These are phyloP conservation scores for Dendrostoma leiphaemia DNA, from an alignment of 2,329 filamentous ascomycete species.

Conservation along the genomic window DNA sequence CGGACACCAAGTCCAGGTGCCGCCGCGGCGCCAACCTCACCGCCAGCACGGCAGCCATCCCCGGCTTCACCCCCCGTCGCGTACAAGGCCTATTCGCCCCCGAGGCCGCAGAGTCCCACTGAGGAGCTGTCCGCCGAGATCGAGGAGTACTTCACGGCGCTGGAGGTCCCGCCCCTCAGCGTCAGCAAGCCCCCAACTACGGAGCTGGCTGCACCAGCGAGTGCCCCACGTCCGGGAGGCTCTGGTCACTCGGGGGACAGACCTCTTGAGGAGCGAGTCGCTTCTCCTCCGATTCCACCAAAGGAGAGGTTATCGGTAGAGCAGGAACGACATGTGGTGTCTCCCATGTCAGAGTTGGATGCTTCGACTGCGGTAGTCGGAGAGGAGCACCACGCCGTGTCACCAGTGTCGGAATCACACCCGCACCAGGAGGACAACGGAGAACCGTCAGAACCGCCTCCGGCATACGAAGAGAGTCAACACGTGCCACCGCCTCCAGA, in stretches of 20 bases:
- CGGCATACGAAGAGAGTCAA: conserved; percentile 14
- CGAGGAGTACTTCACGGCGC: conserved; percentile 12
- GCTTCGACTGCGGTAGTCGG: background rate
- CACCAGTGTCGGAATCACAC: background rate
- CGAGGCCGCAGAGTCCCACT: conserved; percentile 8
- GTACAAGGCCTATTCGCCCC: conserved; percentile 17
- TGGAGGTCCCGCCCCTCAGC: conserved; percentile 11
- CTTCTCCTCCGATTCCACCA: conserved; percentile 15
- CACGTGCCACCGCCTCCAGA: conserved; percentile 11
- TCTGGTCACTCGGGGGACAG: background rate
- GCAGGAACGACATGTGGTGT: background rate
- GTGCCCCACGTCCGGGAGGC: no score
- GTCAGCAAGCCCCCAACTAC: conserved; percentile 8
- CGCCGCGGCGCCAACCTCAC: background rate
- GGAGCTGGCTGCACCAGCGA: background rate
- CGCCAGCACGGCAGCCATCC: background rate
- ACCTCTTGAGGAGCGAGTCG: conserved; percentile 3
- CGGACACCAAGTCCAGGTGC: background rate
- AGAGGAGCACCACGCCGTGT: background rate
- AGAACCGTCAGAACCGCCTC: background rate
- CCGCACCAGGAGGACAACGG: background rate
- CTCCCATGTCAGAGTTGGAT: background rate
- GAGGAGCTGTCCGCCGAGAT: conserved; percentile 14
- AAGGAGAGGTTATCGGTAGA: conserved; percentile 12
- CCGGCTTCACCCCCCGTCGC: background rate